Base-by-base conservation (phyloP, 2,329 filamentous ascomycete species). In the Neodidymelliopsis sp. region DNA sequence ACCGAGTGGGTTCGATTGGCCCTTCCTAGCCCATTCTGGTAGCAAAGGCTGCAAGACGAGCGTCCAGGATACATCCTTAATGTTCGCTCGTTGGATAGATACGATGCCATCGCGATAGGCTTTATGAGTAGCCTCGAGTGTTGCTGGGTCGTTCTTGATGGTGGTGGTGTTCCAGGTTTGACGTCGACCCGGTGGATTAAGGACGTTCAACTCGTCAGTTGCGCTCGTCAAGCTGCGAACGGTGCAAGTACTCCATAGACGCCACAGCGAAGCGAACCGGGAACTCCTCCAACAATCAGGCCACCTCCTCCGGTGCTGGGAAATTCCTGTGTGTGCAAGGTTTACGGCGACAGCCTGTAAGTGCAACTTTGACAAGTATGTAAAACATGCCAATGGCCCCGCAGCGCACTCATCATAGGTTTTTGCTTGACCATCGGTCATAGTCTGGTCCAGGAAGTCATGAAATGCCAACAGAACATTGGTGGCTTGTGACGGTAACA, bases 341-440 rank as follows among this genome's bases (percentile, higher is more conserved):
- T 75, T 72, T 2, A 75, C 31, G 22, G 37, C 37, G 0, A 77
- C 76, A 18, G 78, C 74, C 59, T 83, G 12, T 74, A 77, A 2
- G 12, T 78, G 82, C 0, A 82, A 82, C 60, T 82, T 84, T 55
- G 87, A 83, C 2, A 77, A 70, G 64, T 85, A 84, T 60, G 84
- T 73, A 52, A 79, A 75, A 13, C 80, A 82, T 48, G 83, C 83
- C 57, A 84, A 74, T 22, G 77, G 76, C 4, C 79, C 66, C 3
- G 79, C 78, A 2, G 67, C 66, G 16, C 81, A 64, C 2, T 84
- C 42, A 6, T 68, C 60, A 4, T 71, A 56, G 22, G 34, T 28
- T 22, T 43, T 45, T 20, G 34, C 38, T 16, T 53, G n/a, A 6
- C 44, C 52, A 4, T 48, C 25, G 2, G 44, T 33, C 11, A 49